Evolutionary conservation across 1,284 basidiomycete species (phyloP), one percentile per base, ranked within the genome.

Genomic region (Heterobasidion parviporum): DNA sequence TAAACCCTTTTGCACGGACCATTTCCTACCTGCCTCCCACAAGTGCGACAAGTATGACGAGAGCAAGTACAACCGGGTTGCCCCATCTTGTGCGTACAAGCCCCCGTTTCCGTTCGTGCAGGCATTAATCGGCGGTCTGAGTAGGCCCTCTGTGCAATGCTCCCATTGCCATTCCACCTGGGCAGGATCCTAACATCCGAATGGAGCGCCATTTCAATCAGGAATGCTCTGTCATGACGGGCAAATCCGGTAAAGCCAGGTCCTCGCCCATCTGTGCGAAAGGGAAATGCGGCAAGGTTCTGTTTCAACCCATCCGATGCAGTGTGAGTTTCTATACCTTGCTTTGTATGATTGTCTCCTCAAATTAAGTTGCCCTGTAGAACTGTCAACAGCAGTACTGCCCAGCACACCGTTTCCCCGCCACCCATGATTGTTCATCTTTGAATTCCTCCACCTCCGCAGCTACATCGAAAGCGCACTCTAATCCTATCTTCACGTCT

Each of bases 111-210:
- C 33, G 34, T 35, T 26, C 26, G 26, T 26, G 6, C 10, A 47
- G 7, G 26, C 26, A 20, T 41, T 14, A 41, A 34, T 16, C 9
- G 6, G 4, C 26, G 26, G 4, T 26, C 26, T 26, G 26, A 26
- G 6, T 54, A 87, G 85, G 85, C 62, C 89, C 89, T 5, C 65
- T 91, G 16, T 92, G 89, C 68, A 82, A 81, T 59, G 76, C 70
- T 1, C 86, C 85, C 1, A 80, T 91, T 8, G 80, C 87, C 10
- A 80, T 91, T 57, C 82, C 80, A 33, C 81, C 77, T 0, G 85
- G 84, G 20, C 82, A 88, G 65, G 85, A 92, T 63, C 87, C 89
- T 10, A 91, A 91, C 62, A 68, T 82, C 41, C 78, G 82, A 51
- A 88, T 92, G 83, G 87, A 90, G 59, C 70, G 73, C 1, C 89